Base-by-base conservation (phyloP, 208 protist genomes). In the Leishmania gerbilli region DNA sequence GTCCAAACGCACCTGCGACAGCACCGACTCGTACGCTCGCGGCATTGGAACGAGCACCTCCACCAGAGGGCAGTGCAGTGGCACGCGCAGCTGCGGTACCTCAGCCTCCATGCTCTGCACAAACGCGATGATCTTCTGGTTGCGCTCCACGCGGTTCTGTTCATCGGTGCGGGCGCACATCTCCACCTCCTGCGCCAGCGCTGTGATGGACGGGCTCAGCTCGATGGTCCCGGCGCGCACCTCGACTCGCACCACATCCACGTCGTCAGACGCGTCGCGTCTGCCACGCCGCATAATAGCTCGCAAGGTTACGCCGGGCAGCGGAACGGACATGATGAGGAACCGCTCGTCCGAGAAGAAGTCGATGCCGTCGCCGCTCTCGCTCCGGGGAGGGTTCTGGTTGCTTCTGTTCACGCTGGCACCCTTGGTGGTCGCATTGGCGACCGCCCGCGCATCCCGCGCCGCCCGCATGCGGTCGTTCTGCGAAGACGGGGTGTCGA, bases 41-140 rank as follows among this genome's bases (percentile, higher is more conserved):
- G 95, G 95, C 58, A 95, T 68, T 0, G 95, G 95, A n/a, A 96
- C 74, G 24, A 94, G 83, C n/a, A 95, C 55, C 58, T 96, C 95
- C 11, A 87, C 69, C 27, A 96, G 40, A 8, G 89, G 71, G 76
- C 84, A 88, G 71, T 92, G 84, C 47, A 94, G 77, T 37, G 74
- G 74, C 27, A 91, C 62, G 9, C 79, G 58, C 27, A 80, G 55
- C 62, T 78, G 74, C 55, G 84, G 37, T 13, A 87, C 77, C 45
- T 86, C 71, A n/a, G 76, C 71, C 74, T 93, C 94, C 77, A 94
- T 51, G 55, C 82, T 76, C 69, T 92, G 85, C 27, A 92, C 77
- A 37, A 87, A 77, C 9, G 79, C 19, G 0, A 89, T 3, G 45
- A 93, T 86, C 68, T 60, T 72, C 65, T 81, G 77, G 37, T 72